These are phyloP conservation scores for Lathyrus tuberosus DNA, from an alignment of 306 rosid genomes.

Conservation along the genomic window DNA sequence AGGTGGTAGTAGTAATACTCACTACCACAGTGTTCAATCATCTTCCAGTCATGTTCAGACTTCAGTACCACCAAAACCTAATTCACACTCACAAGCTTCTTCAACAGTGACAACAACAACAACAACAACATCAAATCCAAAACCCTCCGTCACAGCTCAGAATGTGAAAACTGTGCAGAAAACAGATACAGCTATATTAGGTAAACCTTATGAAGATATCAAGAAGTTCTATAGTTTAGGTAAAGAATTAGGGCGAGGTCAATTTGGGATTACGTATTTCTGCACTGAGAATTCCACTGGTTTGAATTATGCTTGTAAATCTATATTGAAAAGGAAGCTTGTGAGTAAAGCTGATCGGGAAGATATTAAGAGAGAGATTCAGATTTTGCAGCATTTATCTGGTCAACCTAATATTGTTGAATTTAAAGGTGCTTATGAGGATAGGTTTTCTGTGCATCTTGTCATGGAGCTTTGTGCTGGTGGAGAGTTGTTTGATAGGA, in stretches of 20 bases:
- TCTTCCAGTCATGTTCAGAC: conserved; percentile 18
- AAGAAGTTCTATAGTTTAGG: conserved; percentile 67
- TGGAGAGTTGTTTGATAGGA: conserved; percentile 85
- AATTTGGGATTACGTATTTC: conserved; percentile 81
- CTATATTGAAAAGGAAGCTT: conserved; percentile 83
- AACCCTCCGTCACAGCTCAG: conserved; percentile 9
- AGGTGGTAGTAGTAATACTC: background rate
- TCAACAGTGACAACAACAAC: background rate
- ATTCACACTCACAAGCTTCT: conserved; percentile 35
- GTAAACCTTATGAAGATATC: conserved; percentile 69
- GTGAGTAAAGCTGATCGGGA: conserved; percentile 63
- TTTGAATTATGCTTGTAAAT: conserved; percentile 71
- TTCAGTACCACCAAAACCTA: conserved; percentile 31
- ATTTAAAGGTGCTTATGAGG: conserved; percentile 81
- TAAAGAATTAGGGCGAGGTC: conserved; percentile 87
- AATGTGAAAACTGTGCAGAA: conserved; percentile 41
- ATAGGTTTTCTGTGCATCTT: conserved; percentile 74
- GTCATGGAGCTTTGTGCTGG: conserved; percentile 97
- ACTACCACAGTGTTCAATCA: conserved; percentile 40
- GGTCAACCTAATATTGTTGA: conserved; percentile 87
- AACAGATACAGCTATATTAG: conserved; percentile 57
- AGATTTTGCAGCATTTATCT: conserved; percentile 88
- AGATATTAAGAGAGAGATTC: conserved; percentile 83
- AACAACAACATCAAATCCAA: conserved; percentile 34
- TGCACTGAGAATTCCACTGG: conserved; percentile 77